These are phyloP conservation scores for Dioszegia crocea DNA, from an alignment of 768 basidiomycete species.

Conservation along the genomic window DNA sequence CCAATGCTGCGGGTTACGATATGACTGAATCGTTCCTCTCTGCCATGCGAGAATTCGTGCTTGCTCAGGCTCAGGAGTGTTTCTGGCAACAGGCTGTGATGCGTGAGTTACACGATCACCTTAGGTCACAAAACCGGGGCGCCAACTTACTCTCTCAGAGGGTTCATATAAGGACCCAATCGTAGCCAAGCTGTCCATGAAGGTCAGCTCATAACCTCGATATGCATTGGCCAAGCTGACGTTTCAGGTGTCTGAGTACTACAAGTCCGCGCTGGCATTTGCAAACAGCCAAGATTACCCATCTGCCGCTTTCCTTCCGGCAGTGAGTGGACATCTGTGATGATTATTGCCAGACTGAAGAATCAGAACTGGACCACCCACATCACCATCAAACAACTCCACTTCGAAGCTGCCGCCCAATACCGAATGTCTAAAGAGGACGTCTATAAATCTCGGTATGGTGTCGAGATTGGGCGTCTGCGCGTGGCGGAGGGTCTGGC, in stretches of 20 bases:
- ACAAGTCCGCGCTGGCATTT: constrained; percentile 54
- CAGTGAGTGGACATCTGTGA: constrained; percentile 23
- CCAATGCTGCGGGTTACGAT: constrained; percentile 54
- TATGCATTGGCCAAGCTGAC: background rate
- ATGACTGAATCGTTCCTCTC: constrained; percentile 61
- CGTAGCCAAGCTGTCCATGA: constrained; percentile 74
- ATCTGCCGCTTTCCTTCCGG: constrained; percentile 43
- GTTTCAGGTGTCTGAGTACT: constrained; percentile 58
- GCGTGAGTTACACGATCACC: constrained; percentile 54
- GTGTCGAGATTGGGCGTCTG: constrained; percentile 76
- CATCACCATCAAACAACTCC: constrained; percentile 72
- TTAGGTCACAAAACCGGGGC: background rate
- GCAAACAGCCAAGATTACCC: constrained; percentile 41
- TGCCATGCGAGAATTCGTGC: constrained; percentile 69
- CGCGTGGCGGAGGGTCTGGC: constrained; percentile 63
- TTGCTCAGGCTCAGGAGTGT: constrained; percentile 94
- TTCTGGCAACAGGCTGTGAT: constrained; percentile 89
- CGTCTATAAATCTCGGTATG: constrained; percentile 69
- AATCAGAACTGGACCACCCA: constrained; percentile 72
- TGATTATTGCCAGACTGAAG: background rate
- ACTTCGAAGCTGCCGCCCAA: constrained; percentile 85
- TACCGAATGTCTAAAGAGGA: constrained; percentile 86
- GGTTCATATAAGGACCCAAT: constrained; percentile 76
- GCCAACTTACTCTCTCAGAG: constrained; percentile 7
- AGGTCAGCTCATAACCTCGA: constrained; percentile 52